Evolutionary conservation across 768 basidiomycete genomes (phyloP), one percentile per base, ranked within the genome.

Genomic region (Psilocybe azurescens): DNA sequence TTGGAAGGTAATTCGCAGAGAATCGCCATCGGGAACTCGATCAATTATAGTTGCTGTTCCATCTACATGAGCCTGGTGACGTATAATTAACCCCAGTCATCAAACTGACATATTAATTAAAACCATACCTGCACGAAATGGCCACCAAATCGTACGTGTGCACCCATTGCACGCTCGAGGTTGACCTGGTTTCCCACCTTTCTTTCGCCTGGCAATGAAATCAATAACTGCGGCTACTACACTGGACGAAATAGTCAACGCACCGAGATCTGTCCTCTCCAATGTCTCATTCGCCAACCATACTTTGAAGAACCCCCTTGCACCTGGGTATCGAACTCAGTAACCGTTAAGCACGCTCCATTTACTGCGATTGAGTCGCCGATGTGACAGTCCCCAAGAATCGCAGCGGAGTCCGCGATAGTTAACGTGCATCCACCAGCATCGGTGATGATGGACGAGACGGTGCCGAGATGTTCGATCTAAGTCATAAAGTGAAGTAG

Each of bases 231-330:
- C 39, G 28, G 13, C 33, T 7, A n/a, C n/a, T n/a, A 18, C 10
- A 18, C 51, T 20, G 48, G 56, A 33, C 29, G 28, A 44, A 6
- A 46, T 18, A 48, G 30, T 49, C 56, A 16, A 61, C 71, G 56
- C 61, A 93, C 97, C 97, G 33, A 99, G 79, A 78, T 98, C 93
- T 2, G 96, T 98, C 74, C 94, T 81, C 56, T 86, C 83, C 61
- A 99, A 77, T 13, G 97, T 99, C 80, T 99, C 97, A 67, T 97
- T 96, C 49, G 97, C 96, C 52, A 99, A 79, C 84, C 95, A 97
- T 51, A 98, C 94, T 70, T 86, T 92, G 81, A 99, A 99, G 84
- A 86, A 91, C 5, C 93, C 93, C 86, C 89, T 2, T 83, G 68
- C 46, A 81, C 78, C 33, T 75, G 77, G 63, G 80, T 75, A 70